Percentiles rank a stretch among this genome's conserved stretches.
These are phyloP conservation scores for Kodamaea hsintzibuensis DNA, from an alignment of 805 yeast species.

Conservation along the genomic window DNA sequence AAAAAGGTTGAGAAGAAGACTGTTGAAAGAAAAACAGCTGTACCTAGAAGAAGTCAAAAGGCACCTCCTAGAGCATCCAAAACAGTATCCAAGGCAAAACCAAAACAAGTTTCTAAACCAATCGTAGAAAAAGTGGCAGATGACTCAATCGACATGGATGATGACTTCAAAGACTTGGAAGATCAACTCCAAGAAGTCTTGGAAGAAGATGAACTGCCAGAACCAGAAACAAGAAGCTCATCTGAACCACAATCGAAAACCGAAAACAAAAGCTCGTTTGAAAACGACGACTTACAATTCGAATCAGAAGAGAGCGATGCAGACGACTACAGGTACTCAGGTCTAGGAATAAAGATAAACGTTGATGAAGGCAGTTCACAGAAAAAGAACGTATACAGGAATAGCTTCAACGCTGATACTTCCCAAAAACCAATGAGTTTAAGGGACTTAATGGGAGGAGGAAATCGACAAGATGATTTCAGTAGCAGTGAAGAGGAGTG, in stretches of 20 bases:
- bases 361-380: slow-evolving; percentile 17
- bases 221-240: not conserved
- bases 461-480: slow-evolving; percentile 26
- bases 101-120: slow-evolving; percentile 7
- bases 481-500: slow-evolving; percentile 37
- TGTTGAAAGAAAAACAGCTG: slow-evolving; percentile 7
- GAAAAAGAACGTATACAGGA: slow-evolving; percentile 6
- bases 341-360: slow-evolving; percentile 25
- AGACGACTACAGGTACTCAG: slow-evolving; percentile 23
- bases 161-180: slow-evolving; percentile 45
- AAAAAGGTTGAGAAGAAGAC: not conserved
- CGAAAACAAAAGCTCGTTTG: not conserved
- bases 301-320: slow-evolving; percentile 30
- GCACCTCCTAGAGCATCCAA: slow-evolving; percentile 6
- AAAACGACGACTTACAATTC: not conserved
- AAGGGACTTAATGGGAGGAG: slow-evolving; percentile 36
- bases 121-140: slow-evolving; percentile 10
- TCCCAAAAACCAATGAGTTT: slow-evolving; percentile 39
- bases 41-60: not conserved
- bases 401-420: slow-evolving; percentile 4
- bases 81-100: slow-evolving; percentile 5
- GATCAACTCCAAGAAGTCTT: slow-evolving; percentile 44
- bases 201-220: slow-evolving; percentile 18
- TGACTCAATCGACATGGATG: slow-evolving; percentile 27
- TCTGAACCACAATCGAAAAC: not conserved